Conservation (phyloP, 257 asterid genomes). For the Jacaranda copaia region DNA sequence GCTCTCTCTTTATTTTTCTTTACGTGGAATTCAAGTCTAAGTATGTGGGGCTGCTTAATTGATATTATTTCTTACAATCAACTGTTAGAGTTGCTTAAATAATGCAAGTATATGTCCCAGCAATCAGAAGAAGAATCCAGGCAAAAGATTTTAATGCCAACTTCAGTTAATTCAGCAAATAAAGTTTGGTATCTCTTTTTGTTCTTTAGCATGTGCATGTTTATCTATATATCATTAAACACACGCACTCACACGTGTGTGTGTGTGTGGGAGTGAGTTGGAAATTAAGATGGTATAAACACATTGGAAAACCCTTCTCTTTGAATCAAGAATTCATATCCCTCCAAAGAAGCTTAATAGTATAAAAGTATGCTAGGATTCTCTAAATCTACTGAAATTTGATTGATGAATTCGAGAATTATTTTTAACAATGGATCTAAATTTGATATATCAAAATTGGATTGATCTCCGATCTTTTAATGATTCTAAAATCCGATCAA, state of each 20-base stretch:
- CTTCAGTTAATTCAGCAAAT: constrained; percentile 12
- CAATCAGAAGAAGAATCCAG: constrained; percentile 40
- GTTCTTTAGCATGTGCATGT: constrained; percentile 15
- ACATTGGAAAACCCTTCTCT: not conserved
- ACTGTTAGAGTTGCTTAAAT: constrained; percentile 23
- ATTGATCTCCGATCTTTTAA: no score
- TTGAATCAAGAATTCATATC: constrained; percentile 15
- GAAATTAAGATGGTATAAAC: not conserved
- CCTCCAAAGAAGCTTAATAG: constrained; percentile 3
- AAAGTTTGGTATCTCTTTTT: constrained; percentile 27
- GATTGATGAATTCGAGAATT: no score
- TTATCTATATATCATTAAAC: no score
- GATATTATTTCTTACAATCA: constrained; percentile 33
- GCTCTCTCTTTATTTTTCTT: constrained; percentile 33
- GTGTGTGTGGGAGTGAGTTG: not conserved
- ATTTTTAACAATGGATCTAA: no score
- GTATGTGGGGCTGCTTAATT: constrained; percentile 39
- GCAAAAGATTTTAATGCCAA: constrained; percentile 42
- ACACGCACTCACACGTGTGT: not conserved
- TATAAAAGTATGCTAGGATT: constrained; percentile 27
- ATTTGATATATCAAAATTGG: no score
- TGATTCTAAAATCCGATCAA: no score
- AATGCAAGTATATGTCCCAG: constrained; percentile 39
- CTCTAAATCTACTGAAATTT: constrained; percentile 11
- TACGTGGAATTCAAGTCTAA: constrained; percentile 48